These are phyloP conservation scores for Naganishia vishniacii DNA, from an alignment of 768 basidiomycete genomes.

Conservation along the genomic window DNA sequence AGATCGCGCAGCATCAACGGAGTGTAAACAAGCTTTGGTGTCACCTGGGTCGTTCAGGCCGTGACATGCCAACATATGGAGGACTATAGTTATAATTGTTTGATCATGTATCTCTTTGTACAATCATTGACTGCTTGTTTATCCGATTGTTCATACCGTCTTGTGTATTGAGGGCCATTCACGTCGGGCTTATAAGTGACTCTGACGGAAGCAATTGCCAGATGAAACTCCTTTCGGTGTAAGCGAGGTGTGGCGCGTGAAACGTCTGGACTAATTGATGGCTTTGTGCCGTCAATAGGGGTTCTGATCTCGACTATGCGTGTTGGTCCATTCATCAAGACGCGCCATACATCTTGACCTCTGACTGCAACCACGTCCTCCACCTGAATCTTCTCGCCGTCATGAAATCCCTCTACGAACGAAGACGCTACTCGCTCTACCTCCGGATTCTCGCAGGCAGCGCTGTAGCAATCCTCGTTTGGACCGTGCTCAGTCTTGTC, in stretches of 20 bases:
- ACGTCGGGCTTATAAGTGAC: too few species aligned
- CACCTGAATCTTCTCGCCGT: not conserved
- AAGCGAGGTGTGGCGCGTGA: too few species aligned
- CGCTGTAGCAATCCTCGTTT: constrained; percentile 3
- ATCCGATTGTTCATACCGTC: not conserved
- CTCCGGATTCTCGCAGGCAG: not conserved
- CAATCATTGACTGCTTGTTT: too few species aligned
- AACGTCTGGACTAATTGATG: too few species aligned
- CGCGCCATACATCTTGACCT: not conserved
- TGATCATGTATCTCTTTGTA: constrained; percentile 4
- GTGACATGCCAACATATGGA: constrained; percentile 20
- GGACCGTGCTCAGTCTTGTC: not conserved
- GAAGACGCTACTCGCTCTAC: constrained; percentile 1
- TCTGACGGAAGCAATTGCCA: too few species aligned
- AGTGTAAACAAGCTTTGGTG: constrained; percentile 16
- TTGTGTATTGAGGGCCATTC: too few species aligned
- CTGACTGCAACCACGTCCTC: too few species aligned
- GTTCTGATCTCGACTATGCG: too few species aligned
- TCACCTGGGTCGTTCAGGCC: constrained; percentile 8
- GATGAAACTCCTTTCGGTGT: too few species aligned
- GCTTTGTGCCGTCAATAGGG: too few species aligned
- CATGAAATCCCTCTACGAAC: constrained; percentile 10
- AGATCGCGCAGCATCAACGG: constrained; percentile 17
- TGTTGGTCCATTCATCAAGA: too few species aligned
- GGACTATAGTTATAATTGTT: constrained; percentile 21